phyloP scores from a whole-genome alignment of 2,329 filamentous ascomycete genomes.

The Exophiala alcalophila region DNA sequence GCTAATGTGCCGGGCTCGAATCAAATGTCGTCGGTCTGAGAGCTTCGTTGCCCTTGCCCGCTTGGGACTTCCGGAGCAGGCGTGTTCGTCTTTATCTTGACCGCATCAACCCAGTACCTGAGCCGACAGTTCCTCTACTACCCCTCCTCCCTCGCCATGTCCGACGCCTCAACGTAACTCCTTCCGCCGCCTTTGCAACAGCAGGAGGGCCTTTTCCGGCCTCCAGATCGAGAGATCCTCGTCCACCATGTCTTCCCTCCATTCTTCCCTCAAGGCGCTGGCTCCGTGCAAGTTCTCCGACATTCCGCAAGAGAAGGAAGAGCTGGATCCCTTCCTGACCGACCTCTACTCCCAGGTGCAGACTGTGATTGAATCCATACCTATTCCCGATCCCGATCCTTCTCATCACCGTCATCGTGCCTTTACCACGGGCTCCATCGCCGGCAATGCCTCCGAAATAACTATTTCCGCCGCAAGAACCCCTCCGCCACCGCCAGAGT shows the following conservation, averaged over 20 bases:
- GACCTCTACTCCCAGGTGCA: conserved; percentile 66
- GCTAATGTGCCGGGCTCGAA: no score
- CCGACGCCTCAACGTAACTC: conserved; percentile 1
- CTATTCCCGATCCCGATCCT: conserved; percentile 50
- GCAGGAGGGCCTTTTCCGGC: background rate
- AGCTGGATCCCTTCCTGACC: conserved; percentile 54
- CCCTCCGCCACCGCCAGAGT: conserved; percentile 50
- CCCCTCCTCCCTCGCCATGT: conserved; percentile 12
- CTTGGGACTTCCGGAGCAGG: no score
- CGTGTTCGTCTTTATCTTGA: no score
- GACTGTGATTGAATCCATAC: conserved; percentile 73
- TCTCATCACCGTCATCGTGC: conserved; percentile 54
- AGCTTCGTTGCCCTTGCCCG: no score
- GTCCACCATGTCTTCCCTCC: conserved; percentile 53
- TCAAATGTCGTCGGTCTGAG: conserved; percentile 6
- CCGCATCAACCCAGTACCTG: background rate
- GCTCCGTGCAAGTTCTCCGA: conserved; percentile 55
- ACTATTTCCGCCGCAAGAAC: conserved; percentile 52
- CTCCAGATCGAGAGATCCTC: background rate
- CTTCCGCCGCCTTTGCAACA: background rate
- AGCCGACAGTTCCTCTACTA: background rate
- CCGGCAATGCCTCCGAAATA: conserved; percentile 51
- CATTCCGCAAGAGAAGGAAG: conserved; percentile 45
- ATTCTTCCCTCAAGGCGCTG: conserved; percentile 58
- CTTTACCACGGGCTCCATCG: conserved; percentile 51